These are phyloP conservation scores for Brassica nigra DNA, from an alignment of 345 rosid species.

Conservation along the genomic window DNA sequence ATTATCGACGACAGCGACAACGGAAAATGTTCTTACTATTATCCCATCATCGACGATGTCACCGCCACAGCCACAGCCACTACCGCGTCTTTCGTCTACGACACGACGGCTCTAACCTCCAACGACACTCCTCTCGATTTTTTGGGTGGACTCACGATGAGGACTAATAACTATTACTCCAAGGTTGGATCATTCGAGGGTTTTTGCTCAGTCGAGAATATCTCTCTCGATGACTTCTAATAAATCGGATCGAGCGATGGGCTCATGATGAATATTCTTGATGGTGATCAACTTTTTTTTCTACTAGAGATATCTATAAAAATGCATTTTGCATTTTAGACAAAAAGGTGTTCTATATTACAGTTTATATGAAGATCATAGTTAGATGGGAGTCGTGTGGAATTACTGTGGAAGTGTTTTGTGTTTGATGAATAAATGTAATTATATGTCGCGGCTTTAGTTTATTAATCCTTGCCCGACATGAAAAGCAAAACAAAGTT, in stretches of 20 bases:
- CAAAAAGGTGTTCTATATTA: conserved; percentile 22
- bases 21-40: conserved; percentile 49
- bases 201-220: conserved; percentile 81
- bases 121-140: conserved; percentile 81
- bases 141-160: conserved; percentile 70
- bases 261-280: conserved; percentile 27
- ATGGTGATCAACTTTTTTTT: conserved; percentile 18
- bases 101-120: conserved; percentile 67
- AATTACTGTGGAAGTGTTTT: conserved; percentile 1
- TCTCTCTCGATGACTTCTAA: conserved; percentile 75
- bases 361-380: conserved; percentile 29
- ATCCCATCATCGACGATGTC: conserved; percentile 50
- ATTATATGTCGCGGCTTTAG: conserved; percentile 15
- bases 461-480: neutral
- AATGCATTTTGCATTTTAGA: conserved; percentile 9
- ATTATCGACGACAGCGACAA: conserved; percentile 36
- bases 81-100: conserved; percentile 67
- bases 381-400: neutral
- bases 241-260: conserved; percentile 28
- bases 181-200: conserved; percentile 57
- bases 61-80: conserved; percentile 37
- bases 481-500: neutral
- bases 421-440: conserved; percentile 23
- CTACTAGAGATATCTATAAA: neutral
- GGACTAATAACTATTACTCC: conserved; percentile 43